Evolutionary conservation across 2,329 filamentous ascomycete genomes (phyloP), one percentile per base, ranked within the genome.

Genomic region (Drechslerella stenobrocha): DNA sequence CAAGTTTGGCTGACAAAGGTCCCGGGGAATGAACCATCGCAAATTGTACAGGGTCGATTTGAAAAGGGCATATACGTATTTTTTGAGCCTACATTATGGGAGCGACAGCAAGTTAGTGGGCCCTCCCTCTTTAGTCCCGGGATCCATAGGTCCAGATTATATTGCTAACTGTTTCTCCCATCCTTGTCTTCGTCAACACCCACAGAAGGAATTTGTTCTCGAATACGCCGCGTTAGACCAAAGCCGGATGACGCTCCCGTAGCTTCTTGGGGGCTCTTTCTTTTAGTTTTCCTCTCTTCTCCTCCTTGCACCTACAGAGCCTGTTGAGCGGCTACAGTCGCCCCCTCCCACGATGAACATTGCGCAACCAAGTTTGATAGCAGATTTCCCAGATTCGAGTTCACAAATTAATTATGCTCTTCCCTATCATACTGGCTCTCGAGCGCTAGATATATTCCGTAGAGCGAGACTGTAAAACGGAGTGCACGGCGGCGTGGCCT

Each of bases 1-100:
- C 77, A 79, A 56, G 78, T 81, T 70, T 82, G 81, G 81, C 77
- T 82, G 76, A 81, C 80, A 75, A 82, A 82, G 73, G 81, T 82
- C 26, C 70, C 61, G 45, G 76, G 77, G 13, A 78, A 77, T 70
- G 73, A 73, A 23, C 79, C 80, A 3, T 75, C 78, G 8, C 76
- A 79, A 18, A 73, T 69, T 47, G 64, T 81, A 34, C 77, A 76
- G 42, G 77, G 78, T 42, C 77, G 78, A 48, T 76, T 77, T 57
- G 81, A 82, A 74, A 77, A 78, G 48, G 81, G 80, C 20, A 78
- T 79, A 71, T 82, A 82, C 74, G 75, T 82, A 57, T 82, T 82
- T 76, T 82, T 81, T 72, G 80, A 82, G 52, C 79, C 80, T 11
- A 78, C 75, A 52, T 78, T 80, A 70, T 82, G 81, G 81, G 77